phyloP scores from a whole-genome alignment of 1,284 basidiomycete genomes.

The Ganoderma meredithae region DNA sequence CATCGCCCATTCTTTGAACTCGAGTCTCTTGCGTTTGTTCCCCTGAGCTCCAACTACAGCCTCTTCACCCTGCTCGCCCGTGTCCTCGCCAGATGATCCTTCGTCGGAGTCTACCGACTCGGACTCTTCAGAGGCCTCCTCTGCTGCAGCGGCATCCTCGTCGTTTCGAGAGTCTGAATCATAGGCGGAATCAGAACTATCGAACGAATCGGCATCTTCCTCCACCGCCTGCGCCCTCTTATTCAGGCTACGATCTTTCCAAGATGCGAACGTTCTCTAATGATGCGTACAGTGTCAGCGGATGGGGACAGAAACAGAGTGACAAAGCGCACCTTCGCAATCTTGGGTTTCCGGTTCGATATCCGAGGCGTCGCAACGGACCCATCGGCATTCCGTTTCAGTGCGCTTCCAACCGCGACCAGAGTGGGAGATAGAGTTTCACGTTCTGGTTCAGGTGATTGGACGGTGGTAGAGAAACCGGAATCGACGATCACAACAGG shows the following conservation, averaged over 20 bases:
- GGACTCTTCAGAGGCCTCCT: conserved; percentile 27
- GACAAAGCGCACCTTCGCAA: conserved; percentile 48
- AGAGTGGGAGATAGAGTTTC: background rate
- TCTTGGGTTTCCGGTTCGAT: conserved; percentile 48
- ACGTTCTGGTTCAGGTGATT: conserved; percentile 15
- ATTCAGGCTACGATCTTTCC: conserved; percentile 38
- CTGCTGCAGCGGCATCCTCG: conserved; percentile 30
- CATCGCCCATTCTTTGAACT: conserved; percentile 89
- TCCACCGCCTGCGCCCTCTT: conserved; percentile 26
- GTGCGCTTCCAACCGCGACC: conserved; percentile 60
- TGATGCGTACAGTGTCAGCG: conserved; percentile 8
- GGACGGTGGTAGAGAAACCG: conserved; percentile 35
- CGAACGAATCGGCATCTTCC: conserved; percentile 65
- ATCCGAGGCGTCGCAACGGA: conserved; percentile 56
- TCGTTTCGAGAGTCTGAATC: conserved; percentile 53
- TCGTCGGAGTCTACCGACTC: conserved; percentile 8
- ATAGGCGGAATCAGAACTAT: conserved; percentile 77
- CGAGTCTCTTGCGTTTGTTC: conserved; percentile 50
- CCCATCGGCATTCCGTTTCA: conserved; percentile 67
- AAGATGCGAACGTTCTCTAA: conserved; percentile 36
- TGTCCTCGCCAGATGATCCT: background rate
- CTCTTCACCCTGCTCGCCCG: background rate
- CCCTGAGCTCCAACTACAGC: conserved; percentile 14
- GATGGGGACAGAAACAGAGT: background rate
- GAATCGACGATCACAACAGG: conserved; percentile 42